Conservation (phyloP, 192 early-diverging fungal genomes). For the Coemansia sp. region DNA sequence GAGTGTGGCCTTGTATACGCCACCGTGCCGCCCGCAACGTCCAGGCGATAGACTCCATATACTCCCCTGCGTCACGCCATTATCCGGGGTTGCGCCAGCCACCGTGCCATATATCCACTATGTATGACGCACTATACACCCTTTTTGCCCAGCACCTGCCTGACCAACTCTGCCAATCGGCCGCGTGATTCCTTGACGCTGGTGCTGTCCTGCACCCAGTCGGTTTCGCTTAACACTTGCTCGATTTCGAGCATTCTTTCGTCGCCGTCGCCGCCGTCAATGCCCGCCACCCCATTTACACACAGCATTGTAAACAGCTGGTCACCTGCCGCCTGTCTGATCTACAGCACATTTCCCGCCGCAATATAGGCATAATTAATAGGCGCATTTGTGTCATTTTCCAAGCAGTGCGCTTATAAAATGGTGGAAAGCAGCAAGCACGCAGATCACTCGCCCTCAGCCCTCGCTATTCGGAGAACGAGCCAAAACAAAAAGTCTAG, state of each 20-base stretch:
- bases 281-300: slow-evolving; percentile 31
- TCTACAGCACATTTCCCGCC: slow-evolving; percentile 23
- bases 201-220: slow-evolving; percentile 28
- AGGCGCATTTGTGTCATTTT: slow-evolving; percentile 2
- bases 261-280: slow-evolving; percentile 9
- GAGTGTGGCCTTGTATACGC: no score
- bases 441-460: background rate
- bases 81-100: no score
- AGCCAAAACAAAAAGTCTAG: slow-evolving; percentile 8
- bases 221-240: slow-evolving; percentile 30
- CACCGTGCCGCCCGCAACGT: no score
- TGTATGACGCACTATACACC: background rate
- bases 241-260: slow-evolving; percentile 20
- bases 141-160: background rate
- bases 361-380: background rate
- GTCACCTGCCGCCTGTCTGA: slow-evolving; percentile 47
- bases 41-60: no score
- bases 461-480: background rate
- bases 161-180: slow-evolving; percentile 17
- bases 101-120: background rate
- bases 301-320: slow-evolving; percentile 37
- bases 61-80: no score
- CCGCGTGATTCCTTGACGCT: slow-evolving; percentile 18
- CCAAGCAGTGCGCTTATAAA: background rate
- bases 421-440: no score